Evolutionary conservation across 108 stramenopile genomes (phyloP).

Genomic region (Fragilaria crotonensis): DNA sequence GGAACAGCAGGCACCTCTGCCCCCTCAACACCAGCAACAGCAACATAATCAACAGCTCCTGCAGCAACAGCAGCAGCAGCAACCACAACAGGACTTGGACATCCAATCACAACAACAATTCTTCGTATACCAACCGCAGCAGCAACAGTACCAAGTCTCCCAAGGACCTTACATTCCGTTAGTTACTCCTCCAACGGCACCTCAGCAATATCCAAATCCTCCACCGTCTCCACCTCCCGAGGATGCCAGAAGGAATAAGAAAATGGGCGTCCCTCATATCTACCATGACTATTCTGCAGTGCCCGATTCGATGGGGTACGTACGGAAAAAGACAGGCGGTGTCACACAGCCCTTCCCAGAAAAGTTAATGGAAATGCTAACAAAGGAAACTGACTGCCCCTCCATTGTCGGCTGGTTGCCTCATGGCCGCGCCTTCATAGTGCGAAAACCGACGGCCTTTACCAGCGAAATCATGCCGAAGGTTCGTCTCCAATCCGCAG

Average conservation of each 20-base stretch:
- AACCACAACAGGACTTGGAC: not conserved
- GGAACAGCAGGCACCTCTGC: no score
- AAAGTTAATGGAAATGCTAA: constrained; percentile 74
- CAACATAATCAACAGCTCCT: no score
- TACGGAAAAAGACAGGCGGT: constrained; percentile 83
- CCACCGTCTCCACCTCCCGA: not conserved
- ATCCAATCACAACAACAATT: no score
- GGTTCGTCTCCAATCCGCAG: constrained; percentile 31
- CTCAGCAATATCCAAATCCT: constrained; percentile 3
- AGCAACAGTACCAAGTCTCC: not conserved
- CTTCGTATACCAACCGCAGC: not conserved
- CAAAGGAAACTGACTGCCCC: constrained; percentile 37
- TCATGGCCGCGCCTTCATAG: constrained; percentile 83
- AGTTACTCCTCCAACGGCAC: constrained; percentile 1
- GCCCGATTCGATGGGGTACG: constrained; percentile 39
- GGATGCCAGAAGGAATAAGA: not conserved
- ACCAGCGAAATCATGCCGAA: constrained; percentile 78
- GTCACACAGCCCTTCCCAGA: constrained; percentile 84
- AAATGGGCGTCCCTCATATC: constrained; percentile 48
- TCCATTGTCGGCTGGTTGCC: constrained; percentile 59
- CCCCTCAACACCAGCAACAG: no score
- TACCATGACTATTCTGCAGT: constrained; percentile 71
- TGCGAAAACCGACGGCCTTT: constrained; percentile 80
- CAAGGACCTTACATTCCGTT: not conserved
- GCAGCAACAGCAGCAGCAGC: no score